Evolutionary conservation across 2,329 filamentous ascomycete genomes (phyloP), one percentile per base, ranked within the genome.

Genomic region (Cladobotryum mycophilum): DNA sequence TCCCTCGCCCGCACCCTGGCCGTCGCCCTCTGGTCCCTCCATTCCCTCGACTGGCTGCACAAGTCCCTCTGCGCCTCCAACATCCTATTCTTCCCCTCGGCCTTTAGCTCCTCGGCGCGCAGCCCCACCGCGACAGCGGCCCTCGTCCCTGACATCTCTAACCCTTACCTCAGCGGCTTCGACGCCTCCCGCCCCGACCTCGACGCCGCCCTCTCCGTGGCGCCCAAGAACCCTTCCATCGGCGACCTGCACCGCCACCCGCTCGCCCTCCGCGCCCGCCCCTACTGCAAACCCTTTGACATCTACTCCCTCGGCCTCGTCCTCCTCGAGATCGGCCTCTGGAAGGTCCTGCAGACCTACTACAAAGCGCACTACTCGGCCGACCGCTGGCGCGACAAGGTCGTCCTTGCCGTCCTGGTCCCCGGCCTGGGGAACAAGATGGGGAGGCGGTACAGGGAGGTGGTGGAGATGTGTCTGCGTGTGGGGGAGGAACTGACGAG

Each of bases 41-140:
- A 79, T 58, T 74, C 74, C 1, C 70, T 79, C 36, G 75, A 77
- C 60, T 79, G 75, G 76, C 68, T 79, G 38, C 76, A 81, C 67
- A 81, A 82, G 60, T 78, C 75, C 36, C 67, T 82, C 13, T 75
- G 77, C 47, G 71, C 68, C 49, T 62, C 73, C 51, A 81, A 79
- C 62, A 71, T 81, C 42, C 65, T 81, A 46, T 79, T 81, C 65
- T 80, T 77, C 60, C 72, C 69, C 5, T 71, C 70, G 0, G 64
- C 66, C 18, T 61, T 66, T 56, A 76, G 64, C 58, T 62, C 50
- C 13, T 56, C 60, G 6, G 59, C 61, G 5, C 56, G 57, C 8
- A 65, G 67, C 6, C 57, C 67, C 38, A 61, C 59, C 55, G 72
- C 54, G 58, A 64, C 56, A 63, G 70, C 60, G 48, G 61, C 53